Conservation (phyloP, 169 alveolate genomes). For the Eimeria nieschulzi region DNA sequence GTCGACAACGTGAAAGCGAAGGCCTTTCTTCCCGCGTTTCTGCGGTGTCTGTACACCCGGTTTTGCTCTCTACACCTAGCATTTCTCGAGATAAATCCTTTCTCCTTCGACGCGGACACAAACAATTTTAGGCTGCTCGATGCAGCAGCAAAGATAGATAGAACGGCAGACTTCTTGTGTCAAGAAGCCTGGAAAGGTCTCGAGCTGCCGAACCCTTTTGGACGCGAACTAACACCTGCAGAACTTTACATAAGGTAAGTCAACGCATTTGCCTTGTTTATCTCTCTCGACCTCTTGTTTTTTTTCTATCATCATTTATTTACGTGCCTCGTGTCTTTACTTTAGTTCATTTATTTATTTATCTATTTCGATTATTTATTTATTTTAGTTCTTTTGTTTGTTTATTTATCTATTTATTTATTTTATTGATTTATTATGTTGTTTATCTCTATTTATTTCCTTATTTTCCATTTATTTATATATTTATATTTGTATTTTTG, state of each 20-base stretch:
- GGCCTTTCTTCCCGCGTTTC: constrained; percentile 23
- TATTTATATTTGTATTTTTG: too few species aligned
- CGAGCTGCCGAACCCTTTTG: constrained; percentile 78
- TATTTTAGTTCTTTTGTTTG: too few species aligned
- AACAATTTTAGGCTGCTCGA: constrained; percentile 68
- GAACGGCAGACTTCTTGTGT: constrained; percentile 76
- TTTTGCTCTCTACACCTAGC: constrained; percentile 75
- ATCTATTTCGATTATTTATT: too few species aligned
- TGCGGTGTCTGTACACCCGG: constrained; percentile 26
- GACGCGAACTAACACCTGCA: constrained; percentile 73
- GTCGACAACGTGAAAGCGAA: neutral
- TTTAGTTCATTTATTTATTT: too few species aligned
- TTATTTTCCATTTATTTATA: too few species aligned
- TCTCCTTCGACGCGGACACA: neutral
- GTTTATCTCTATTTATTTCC: too few species aligned
- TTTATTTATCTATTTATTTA: too few species aligned
- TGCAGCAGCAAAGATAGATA: constrained; percentile 78
- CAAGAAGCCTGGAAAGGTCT: constrained; percentile 76
- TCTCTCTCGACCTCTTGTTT: too few species aligned
- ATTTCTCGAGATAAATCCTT: constrained; percentile 78
- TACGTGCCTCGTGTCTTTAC: too few species aligned
- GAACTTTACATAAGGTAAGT: constrained; percentile 73
- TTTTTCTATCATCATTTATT: too few species aligned
- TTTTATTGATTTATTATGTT: too few species aligned
- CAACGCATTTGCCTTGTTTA: too few species aligned